Conservation (phyloP, 192 early-diverging fungal genomes). For the Geranomyces michiganensis region DNA sequence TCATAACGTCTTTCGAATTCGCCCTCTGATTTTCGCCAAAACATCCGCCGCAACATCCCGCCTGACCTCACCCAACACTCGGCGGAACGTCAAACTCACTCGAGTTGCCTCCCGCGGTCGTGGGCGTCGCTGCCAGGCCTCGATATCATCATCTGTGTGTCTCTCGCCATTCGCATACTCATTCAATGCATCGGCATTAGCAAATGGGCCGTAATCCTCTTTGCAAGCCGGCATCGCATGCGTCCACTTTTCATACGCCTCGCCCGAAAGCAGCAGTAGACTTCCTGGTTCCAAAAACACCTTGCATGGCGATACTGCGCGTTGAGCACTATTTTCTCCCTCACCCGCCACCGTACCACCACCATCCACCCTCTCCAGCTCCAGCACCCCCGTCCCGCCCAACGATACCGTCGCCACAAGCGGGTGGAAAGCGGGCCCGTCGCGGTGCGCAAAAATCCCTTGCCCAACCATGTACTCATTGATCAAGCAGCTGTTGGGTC, state of each 20-base stretch:
- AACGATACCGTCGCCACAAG: constrained; percentile 48
- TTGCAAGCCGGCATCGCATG: constrained; percentile 39
- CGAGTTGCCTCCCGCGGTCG: constrained; percentile 17
- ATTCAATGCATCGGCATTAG: not conserved
- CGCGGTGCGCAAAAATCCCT: constrained; percentile 51
- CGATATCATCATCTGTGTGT: not conserved
- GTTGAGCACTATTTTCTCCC: not conserved
- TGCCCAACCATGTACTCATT: constrained; percentile 49
- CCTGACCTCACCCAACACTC: too few relatives aligned
- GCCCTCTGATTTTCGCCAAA: too few relatives aligned
- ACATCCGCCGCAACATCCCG: too few relatives aligned
- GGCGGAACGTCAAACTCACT: constrained; percentile 45
- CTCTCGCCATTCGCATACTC: not conserved
- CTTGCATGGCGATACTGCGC: not conserved
- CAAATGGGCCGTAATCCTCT: constrained; percentile 17
- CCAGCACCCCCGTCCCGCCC: constrained; percentile 30
- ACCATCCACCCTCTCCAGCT: constrained; percentile 27
- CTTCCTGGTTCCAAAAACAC: constrained; percentile 37
- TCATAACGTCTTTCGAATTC: too few relatives aligned
- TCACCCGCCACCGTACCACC: too few relatives aligned
- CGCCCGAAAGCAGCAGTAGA: constrained; percentile 42
- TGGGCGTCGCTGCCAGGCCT: not conserved
- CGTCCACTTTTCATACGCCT: constrained; percentile 38
- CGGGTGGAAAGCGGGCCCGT: constrained; percentile 47
- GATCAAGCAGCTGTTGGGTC: constrained; percentile 45